Base-by-base conservation (phyloP, 1,284 basidiomycete species). In the Boletellus sp. region DNA sequence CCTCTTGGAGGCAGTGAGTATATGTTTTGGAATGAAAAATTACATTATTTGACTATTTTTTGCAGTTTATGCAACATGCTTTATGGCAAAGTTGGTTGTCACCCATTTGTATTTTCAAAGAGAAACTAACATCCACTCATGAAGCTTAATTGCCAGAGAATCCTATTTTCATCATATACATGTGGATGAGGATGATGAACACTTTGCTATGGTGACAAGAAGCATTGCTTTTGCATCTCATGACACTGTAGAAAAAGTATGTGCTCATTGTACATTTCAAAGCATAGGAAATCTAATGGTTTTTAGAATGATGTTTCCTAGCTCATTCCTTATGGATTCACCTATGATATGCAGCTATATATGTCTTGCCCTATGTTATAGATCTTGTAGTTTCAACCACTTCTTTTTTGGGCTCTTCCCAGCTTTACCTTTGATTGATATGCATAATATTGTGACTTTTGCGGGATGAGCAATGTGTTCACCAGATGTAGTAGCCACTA, bases 31-130 rank as follows among this genome's bases (percentile, higher is more conserved):
- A 7, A 17, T 33, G 16, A 33, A 3, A 17, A 7, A 19, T 4
- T 14, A 26, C 32, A 33, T 17, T 33, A 8, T 7, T 5, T 33
- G 32, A 27, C 1, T 13, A 23, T 4, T 9, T 4, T 17, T 11
- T 20, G 43, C 8, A 61, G 59, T 64, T 40, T 61, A 61, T 59
- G 56, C 60, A 27, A 19, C 14, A 26, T 61, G 62, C 14, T 32
- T 61, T 2, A 64, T 61, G 59, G 36, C 59, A 13, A 61, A 63
- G 59, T 63, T 19, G 32, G 54, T 51, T 5, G 1, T 11, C 21
- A 30, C 0, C 5, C 29, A 17, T 20, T 23, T 8, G 0, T 33
- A 16, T 17, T n/a, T 21, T n/a, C 6, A n/a, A 4, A 8, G 14
- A 10, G 2, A 16, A 22, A 5, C 30, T 52, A 23, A 58, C 2